Evolutionary conservation across 768 basidiomycete species (phyloP).

Genomic region (Dioszegia hungarica): DNA sequence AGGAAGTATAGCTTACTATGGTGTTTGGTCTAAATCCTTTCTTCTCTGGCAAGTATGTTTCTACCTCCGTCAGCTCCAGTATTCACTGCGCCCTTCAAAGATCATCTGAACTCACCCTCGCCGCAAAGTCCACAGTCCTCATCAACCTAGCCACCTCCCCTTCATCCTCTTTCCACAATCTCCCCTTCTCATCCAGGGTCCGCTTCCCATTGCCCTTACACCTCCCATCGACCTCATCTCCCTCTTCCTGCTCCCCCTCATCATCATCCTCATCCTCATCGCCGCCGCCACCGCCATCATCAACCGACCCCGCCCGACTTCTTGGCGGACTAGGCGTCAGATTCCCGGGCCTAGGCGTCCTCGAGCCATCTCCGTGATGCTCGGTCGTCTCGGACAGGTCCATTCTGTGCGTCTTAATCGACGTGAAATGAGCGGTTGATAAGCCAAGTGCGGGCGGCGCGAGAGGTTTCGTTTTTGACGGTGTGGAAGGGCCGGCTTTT

Average conservation of each 20-base stretch:
- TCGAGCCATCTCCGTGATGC: background rate
- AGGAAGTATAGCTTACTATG: slow-evolving; percentile 30
- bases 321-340: slow-evolving; percentile 21
- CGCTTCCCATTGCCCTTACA: slow-evolving; percentile 1
- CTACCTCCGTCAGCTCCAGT: slow-evolving; percentile 10
- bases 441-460: background rate
- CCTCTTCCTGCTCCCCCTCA: background rate
- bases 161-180: slow-evolving; percentile 8
- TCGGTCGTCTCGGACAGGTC: slow-evolving; percentile 3
- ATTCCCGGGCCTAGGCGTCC: slow-evolving; percentile 20
- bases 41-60: slow-evolving; percentile 47
- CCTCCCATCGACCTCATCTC: no score
- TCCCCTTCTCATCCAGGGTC: slow-evolving; percentile 3
- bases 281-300: background rate
- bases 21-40: slow-evolving; percentile 45
- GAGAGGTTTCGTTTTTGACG: background rate
- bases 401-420: background rate
- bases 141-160: slow-evolving; percentile 32
- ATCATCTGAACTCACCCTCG: slow-evolving; percentile 42
- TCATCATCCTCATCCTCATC: background rate
- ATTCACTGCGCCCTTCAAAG: no score
- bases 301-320: background rate
- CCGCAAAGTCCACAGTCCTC: slow-evolving; percentile 43
- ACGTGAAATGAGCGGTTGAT: background rate
- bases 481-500: background rate